These are phyloP conservation scores for Chloranthus sessilifolius DNA, from an alignment of 164 flowering plant genomes.

Conservation along the genomic window DNA sequence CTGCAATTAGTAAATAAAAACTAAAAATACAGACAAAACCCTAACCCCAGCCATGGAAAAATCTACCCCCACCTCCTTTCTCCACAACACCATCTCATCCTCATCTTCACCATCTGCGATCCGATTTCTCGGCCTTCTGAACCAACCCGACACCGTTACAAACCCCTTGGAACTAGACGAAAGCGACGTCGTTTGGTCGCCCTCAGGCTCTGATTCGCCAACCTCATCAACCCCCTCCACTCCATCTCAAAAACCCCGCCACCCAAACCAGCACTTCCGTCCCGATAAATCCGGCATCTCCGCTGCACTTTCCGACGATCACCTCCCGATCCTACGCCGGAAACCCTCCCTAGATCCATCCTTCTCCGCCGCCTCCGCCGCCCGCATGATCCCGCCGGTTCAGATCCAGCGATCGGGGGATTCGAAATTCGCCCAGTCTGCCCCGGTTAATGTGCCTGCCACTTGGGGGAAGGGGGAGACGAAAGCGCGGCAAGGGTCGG, in stretches of 20 bases:
- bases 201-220: conserved; percentile 16
- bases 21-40: conserved; percentile 3
- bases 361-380: conserved; percentile 30
- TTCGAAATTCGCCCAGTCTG: conserved; percentile 31
- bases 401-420: conserved; percentile 13
- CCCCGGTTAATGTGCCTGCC: conserved; percentile 48
- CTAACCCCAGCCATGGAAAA: not conserved
- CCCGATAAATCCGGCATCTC: conserved; percentile 36
- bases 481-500: not conserved
- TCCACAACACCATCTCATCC: conserved; percentile 11
- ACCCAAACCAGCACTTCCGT: conserved; percentile 15
- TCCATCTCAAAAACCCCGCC: conserved; percentile 1
- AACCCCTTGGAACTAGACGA: conserved; percentile 38
- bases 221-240: not conserved
- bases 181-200: conserved; percentile 53
- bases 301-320: conserved; percentile 34
- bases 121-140: conserved; percentile 26
- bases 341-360: conserved; percentile 30
- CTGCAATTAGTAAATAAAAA: too few species aligned
- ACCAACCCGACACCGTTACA: conserved; percentile 22
- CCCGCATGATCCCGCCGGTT: conserved; percentile 25
- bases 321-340: conserved; percentile 24
- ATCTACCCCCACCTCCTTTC: not conserved
- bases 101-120: conserved; percentile 18
- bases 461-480: conserved; percentile 24